phyloP scores from a whole-genome alignment of 2,329 filamentous ascomycete genomes.

The Penicillium fuscoglaucum region DNA sequence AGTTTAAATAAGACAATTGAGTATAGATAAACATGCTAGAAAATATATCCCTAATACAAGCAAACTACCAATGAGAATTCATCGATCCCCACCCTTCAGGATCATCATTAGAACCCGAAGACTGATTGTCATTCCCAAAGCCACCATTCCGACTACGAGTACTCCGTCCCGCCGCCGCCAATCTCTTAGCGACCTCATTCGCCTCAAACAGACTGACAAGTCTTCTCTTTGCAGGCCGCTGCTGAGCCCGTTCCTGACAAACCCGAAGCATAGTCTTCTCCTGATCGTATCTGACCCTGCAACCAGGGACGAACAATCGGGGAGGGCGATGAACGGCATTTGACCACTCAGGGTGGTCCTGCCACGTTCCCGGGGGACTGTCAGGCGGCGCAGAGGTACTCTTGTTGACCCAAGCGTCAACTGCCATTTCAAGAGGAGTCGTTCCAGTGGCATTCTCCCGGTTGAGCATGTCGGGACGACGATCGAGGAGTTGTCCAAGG shows the following conservation, averaged over 20 bases:
- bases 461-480: constrained; percentile 60
- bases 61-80: neutral
- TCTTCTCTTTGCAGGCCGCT: constrained; percentile 46
- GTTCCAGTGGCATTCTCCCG: constrained; percentile 75
- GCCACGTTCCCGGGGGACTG: neutral
- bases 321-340: constrained; percentile 3
- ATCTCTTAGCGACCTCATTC: constrained; percentile 59
- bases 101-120: neutral
- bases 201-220: constrained; percentile 60
- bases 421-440: constrained; percentile 63
- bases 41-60: neutral
- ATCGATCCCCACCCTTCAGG: neutral
- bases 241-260: constrained; percentile 34
- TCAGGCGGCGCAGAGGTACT: constrained; percentile 15
- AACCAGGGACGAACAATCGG: constrained; percentile 11
- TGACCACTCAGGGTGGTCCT: neutral
- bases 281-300: neutral
- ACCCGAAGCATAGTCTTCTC: constrained; percentile 37
- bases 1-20: too few species aligned
- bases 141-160: neutral
- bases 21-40: neutral
- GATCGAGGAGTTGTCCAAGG: constrained; percentile 53
- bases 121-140: neutral
- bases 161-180: constrained; percentile 31
- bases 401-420: constrained; percentile 29